phyloP scores from a whole-genome alignment of 352 stramenopile genomes.

The Phytopythium oedochilum region DNA sequence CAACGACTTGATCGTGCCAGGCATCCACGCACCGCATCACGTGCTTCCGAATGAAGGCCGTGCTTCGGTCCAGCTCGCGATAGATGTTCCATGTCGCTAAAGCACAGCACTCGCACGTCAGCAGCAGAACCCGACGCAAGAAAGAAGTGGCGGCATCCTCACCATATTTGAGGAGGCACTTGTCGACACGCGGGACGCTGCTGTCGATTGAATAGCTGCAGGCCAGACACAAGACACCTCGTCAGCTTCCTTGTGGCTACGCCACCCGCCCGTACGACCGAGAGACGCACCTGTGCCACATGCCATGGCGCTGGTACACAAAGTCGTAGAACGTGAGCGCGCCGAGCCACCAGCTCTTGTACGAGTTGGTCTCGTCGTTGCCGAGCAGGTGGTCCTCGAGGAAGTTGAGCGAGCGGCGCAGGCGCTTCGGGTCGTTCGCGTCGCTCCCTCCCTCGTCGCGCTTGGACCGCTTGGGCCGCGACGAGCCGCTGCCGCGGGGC shows the following conservation, averaged over 20 bases:
- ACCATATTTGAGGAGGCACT: conserved; percentile 73
- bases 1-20: background rate
- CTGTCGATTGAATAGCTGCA: conserved; percentile 68
- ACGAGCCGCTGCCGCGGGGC: conserved; percentile 12
- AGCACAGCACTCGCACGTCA: background rate
- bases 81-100: conserved; percentile 83
- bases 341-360: conserved; percentile 85
- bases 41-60: conserved; percentile 76
- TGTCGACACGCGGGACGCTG: conserved; percentile 62
- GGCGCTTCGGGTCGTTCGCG: conserved; percentile 24
- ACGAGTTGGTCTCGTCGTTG: conserved; percentile 61
- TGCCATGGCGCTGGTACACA: conserved; percentile 80
- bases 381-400: conserved; percentile 72
- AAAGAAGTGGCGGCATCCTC: background rate
- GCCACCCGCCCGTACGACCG: no score
- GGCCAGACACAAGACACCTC: background rate
- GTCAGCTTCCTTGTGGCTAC: background rate
- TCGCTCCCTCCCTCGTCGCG: conserved; percentile 17
- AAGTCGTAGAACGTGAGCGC: conserved; percentile 83
- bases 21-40: conserved; percentile 36
- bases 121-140: background rate
- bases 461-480: conserved; percentile 34
- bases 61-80: conserved; percentile 76
- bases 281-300: conserved; percentile 57
- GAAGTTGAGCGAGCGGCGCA: conserved; percentile 62